A percentile compares a stretch with the other conserved stretches of the same genome.
Conservation (phyloP, 805 yeast species). For the Vanderwaltozyma verrucispora region DNA sequence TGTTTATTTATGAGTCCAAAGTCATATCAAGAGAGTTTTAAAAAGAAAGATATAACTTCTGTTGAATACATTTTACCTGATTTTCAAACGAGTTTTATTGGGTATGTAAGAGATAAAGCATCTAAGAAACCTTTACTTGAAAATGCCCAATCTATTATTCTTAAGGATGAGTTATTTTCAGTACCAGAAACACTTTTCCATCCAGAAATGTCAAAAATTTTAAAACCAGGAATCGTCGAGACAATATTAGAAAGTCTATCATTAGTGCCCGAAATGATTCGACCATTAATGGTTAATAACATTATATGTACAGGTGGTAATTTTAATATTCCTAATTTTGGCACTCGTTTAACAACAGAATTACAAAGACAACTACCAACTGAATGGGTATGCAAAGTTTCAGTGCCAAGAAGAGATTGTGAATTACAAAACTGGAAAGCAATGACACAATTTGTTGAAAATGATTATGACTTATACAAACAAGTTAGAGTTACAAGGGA, state of each 20-base stretch:
- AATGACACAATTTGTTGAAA: slow-evolving; percentile 36
- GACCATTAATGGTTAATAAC: slow-evolving; percentile 73
- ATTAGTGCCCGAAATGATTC: slow-evolving; percentile 58
- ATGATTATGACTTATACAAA: slow-evolving; percentile 28
- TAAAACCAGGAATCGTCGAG: slow-evolving; percentile 69
- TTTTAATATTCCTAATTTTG: slow-evolving; percentile 57
- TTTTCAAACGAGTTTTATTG: slow-evolving; percentile 67
- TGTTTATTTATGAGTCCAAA: slow-evolving; percentile 36
- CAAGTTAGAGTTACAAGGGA: slow-evolving; percentile 56
- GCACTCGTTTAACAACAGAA: slow-evolving; percentile 48
- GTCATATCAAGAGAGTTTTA: slow-evolving; percentile 31
- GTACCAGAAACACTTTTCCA: slow-evolving; percentile 81
- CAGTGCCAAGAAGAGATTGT: slow-evolving; percentile 26
- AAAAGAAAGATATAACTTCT: slow-evolving; percentile 25
- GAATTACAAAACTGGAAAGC: slow-evolving; percentile 49
- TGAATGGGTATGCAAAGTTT: slow-evolving; percentile 53
- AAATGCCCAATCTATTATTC: slow-evolving; percentile 53
- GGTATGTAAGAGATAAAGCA: slow-evolving; percentile 44
- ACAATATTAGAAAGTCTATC: slow-evolving; percentile 58
- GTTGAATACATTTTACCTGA: slow-evolving; percentile 82
- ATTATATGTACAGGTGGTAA: slow-evolving; percentile 79
- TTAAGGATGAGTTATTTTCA: slow-evolving; percentile 78
- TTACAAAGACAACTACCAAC: slow-evolving; percentile 59
- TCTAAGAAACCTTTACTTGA: slow-evolving; percentile 27
- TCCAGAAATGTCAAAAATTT: slow-evolving; percentile 71